Evolutionary conservation across 148 eudicot species (phyloP).

Genomic region (Suaeda aralocaspica): DNA sequence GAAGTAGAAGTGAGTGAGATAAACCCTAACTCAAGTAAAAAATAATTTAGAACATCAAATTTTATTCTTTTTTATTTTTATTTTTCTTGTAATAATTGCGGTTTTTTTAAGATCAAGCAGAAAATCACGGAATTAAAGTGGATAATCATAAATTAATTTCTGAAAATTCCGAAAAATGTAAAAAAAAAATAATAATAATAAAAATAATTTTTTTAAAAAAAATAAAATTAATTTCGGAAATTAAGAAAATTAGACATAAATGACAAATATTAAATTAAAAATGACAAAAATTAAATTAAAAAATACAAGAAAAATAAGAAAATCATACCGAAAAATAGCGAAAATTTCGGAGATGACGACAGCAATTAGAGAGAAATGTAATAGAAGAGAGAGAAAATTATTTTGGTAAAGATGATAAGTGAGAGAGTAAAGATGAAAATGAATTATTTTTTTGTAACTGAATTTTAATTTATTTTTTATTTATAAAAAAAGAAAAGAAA

Average conservation of each 20-base stretch:
- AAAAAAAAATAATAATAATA: background rate
- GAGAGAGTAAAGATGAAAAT: constrained; percentile 1
- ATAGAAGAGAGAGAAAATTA: constrained; percentile 23
- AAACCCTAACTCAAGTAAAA: constrained; percentile 20
- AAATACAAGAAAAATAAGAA: constrained; percentile 7
- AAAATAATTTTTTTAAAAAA: background rate
- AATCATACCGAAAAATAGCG: constrained; percentile 24
- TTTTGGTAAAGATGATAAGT: constrained; percentile 14
- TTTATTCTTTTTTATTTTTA: too few relatives aligned
- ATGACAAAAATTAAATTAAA: background rate
- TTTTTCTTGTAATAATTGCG: background rate
- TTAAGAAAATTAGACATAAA: background rate
- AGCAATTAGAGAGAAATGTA: constrained; percentile 6
- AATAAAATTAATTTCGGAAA: background rate
- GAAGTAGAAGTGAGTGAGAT: background rate
- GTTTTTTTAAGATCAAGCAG: constrained; percentile 8
- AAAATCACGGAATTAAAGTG: background rate
- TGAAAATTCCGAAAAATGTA: background rate
- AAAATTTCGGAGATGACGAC: constrained; percentile 16
- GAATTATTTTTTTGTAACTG: background rate
- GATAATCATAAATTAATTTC: background rate
- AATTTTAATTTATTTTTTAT: background rate
- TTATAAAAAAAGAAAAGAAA: background rate
- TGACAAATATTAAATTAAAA: too few relatives aligned
- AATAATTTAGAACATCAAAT: too few relatives aligned